These are phyloP conservation scores for Volvox carteri DNA, from an alignment of 163 green algal genomes.

Conservation along the genomic window DNA sequence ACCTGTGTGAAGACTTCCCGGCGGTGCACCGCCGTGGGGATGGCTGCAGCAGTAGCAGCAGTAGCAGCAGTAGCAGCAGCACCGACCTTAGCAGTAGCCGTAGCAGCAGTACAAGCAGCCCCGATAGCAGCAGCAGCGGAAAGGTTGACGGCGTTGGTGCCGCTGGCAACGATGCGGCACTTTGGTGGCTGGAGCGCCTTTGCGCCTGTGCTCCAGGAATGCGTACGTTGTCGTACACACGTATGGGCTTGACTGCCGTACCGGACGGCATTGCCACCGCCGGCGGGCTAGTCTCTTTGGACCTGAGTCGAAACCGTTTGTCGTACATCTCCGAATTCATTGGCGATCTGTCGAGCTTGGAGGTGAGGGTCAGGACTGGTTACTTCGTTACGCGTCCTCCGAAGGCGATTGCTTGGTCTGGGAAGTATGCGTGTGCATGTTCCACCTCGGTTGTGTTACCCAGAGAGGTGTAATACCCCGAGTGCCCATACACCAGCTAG, in stretches of 20 bases:
- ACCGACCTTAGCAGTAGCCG: neutral
- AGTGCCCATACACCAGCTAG: too few relatives aligned
- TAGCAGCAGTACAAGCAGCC: neutral
- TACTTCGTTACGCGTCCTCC: too few relatives aligned
- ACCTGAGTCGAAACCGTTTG: neutral
- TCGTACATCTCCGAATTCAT: neutral
- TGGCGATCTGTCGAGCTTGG: neutral
- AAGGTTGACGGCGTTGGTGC: neutral
- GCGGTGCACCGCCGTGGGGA: neutral
- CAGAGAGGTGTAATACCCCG: too few relatives aligned
- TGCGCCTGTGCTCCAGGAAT: neutral
- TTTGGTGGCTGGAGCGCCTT: neutral
- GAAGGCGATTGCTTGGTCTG: too few relatives aligned
- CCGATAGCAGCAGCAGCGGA: neutral
- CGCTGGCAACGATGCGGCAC: neutral
- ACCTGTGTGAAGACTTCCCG: neutral
- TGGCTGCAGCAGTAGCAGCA: neutral
- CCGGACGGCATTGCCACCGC: neutral
- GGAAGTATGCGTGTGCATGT: too few relatives aligned
- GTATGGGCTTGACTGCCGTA: neutral
- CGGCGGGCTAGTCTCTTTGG: neutral
- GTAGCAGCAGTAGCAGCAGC: neutral
- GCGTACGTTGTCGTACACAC: conserved; percentile 4
- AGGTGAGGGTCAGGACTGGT: too few relatives aligned
- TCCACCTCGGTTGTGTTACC: too few relatives aligned